Conservation (phyloP, 768 basidiomycete genomes). For the Pleurotus platypus region DNA sequence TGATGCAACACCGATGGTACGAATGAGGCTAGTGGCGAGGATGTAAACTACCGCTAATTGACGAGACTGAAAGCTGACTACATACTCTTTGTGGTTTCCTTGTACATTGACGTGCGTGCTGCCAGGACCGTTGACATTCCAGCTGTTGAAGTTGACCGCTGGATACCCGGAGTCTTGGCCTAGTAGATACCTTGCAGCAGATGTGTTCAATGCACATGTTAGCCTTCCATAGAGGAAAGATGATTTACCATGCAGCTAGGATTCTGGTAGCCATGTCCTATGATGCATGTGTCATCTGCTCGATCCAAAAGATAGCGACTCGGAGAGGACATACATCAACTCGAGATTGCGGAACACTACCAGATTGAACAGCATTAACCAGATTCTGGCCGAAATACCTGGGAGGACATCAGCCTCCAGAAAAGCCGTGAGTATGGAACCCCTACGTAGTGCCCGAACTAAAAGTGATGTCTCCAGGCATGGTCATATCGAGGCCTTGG, state of each 20-base stretch:
- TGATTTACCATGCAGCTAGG: constrained; percentile 53
- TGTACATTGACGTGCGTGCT: constrained; percentile 54
- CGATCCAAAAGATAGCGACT: constrained; percentile 1
- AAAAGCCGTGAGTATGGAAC: not conserved
- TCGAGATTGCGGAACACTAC: constrained; percentile 52
- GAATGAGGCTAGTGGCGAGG: constrained; percentile 40
- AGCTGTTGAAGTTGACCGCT: constrained; percentile 57
- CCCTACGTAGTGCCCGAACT: constrained; percentile 35
- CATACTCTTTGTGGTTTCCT: constrained; percentile 47
- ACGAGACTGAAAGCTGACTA: not conserved
- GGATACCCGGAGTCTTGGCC: constrained; percentile 59
- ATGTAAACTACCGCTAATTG: not conserved
- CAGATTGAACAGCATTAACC: constrained; percentile 54
- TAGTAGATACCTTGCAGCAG: constrained; percentile 32
- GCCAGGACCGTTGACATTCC: constrained; percentile 32
- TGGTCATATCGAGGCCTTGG: constrained; percentile 67
- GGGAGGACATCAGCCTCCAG: not conserved
- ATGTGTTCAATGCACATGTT: not conserved
- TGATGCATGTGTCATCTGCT: not conserved
- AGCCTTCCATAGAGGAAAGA: not conserved
- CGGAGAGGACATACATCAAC: constrained; percentile 42
- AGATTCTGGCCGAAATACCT: constrained; percentile 63
- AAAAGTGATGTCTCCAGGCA: constrained; percentile 56
- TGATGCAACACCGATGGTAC: constrained; percentile 57
- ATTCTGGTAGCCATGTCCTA: constrained; percentile 72